Conservation (phyloP, 2,329 filamentous ascomycete species). For the Penicillium sp. region DNA sequence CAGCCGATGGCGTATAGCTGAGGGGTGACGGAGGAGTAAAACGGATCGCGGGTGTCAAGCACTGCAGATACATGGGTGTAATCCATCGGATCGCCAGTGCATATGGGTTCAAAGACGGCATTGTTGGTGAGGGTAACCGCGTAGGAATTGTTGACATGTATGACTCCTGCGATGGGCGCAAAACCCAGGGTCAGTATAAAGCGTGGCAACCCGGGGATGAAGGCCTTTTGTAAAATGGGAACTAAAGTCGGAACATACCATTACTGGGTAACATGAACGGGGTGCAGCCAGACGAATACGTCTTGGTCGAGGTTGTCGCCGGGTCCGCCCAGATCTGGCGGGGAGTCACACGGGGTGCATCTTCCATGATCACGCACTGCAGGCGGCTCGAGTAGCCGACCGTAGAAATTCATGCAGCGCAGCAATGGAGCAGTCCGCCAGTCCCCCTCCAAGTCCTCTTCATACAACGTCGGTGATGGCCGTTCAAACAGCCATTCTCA, state of each 20-base stretch:
- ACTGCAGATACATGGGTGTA: constrained; percentile 45
- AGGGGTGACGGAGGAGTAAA: constrained; percentile 89
- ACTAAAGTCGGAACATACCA: constrained; percentile 37
- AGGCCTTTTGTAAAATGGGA: background rate
- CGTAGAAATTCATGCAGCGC: constrained; percentile 11
- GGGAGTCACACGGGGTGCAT: constrained; percentile 31
- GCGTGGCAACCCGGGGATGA: background rate
- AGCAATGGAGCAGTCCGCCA: constrained; percentile 1
- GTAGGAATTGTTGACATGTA: constrained; percentile 41
- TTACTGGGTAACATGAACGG: constrained; percentile 58
- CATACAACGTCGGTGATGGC: background rate
- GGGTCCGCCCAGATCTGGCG: constrained; percentile 41
- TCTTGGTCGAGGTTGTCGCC: constrained; percentile 34
- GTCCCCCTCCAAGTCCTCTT: background rate
- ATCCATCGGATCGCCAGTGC: constrained; percentile 38
- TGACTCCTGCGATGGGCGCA: constrained; percentile 28
- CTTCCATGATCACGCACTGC: constrained; percentile 29
- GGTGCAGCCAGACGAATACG: constrained; percentile 51
- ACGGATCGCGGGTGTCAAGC: constrained; percentile 72
- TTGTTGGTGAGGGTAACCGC: constrained; percentile 45
- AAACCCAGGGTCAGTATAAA: constrained; percentile 1
- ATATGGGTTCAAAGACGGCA: constrained; percentile 48
- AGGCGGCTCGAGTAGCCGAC: constrained; percentile 13
- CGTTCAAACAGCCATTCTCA: constrained; percentile 16
- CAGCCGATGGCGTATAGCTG: constrained; percentile 90